Base-by-base conservation (phyloP, 2,329 filamentous ascomycete species). In the Zymoseptoria crescenta region DNA sequence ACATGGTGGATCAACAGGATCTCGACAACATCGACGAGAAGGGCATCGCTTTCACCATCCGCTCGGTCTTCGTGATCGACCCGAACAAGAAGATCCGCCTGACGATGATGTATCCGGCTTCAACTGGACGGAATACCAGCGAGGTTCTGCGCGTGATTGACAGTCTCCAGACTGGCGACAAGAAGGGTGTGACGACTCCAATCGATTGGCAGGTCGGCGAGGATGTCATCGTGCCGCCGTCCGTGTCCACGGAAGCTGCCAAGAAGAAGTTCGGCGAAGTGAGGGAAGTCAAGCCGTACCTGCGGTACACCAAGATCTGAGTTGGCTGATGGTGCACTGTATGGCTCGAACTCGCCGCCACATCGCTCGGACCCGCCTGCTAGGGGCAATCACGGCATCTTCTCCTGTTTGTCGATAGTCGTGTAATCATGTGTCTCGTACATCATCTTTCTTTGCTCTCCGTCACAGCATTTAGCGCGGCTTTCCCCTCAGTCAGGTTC, bases 161-260 rank as follows among this genome's bases (percentile, higher is more conserved):
- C 69, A 79, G 77, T 30, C 71, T 85, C 61, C 82, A 84, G 74
- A 79, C 77, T 13, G 90, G 87, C 60, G 92, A 96, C 79, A 91
- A 90, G 83, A 86, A 93, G 83, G 88, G 87, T 8, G 67, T 70
- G n/a, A 69, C 67, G 1, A 72, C 70, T 48, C 91, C 91, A 54
- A 92, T 96, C 76, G 88, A 96, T 81, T 96, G 91, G 91, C 80
- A 87, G 48, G 86, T 85, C 51, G 91, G 91, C 57, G 88, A 96
- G 70, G 91, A 96, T 74, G 92, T 96, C 67, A 96, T 96, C 72
- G 89, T 96, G 64, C 90, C 91, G 72, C 90, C 91, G 52, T 81
- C 80, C 62, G 85, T 96, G 73, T 87, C 84, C 74, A 91, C 90
- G 63, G 88, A 89, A 75, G 87, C 94, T 78, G 92, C 91, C 72